These are phyloP conservation scores for Aspergillus viridinutans DNA, from an alignment of 2,329 filamentous ascomycete genomes.

Conservation along the genomic window DNA sequence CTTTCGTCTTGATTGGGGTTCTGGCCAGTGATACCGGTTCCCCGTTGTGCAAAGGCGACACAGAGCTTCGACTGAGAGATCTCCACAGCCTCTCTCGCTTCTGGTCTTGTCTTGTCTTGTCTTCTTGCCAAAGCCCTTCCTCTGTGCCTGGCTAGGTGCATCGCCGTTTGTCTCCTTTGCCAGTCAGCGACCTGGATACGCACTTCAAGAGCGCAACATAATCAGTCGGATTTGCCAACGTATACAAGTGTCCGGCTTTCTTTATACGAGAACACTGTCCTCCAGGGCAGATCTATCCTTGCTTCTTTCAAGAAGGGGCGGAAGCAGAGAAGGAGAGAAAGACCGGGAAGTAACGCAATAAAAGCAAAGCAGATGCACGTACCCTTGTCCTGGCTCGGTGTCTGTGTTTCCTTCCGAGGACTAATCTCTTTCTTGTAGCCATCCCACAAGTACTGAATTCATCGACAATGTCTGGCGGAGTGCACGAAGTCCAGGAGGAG, in stretches of 20 bases:
- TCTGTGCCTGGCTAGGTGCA: background rate
- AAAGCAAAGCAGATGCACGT: background rate
- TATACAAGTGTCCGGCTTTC: background rate
- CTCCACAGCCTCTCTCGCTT: background rate
- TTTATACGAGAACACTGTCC: background rate
- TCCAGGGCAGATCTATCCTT: background rate
- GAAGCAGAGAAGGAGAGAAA: background rate
- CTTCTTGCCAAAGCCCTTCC: background rate
- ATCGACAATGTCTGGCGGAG: background rate
- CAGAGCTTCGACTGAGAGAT: background rate
- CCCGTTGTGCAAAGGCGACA: slow-evolving; percentile 1
- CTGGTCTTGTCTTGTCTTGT: background rate
- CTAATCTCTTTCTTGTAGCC: background rate
- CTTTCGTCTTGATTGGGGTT: background rate
- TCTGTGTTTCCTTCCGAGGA: background rate
- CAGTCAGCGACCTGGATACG: background rate
- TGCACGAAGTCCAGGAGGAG: background rate
- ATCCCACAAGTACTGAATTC: background rate
- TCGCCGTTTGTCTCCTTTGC: slow-evolving; percentile 6
- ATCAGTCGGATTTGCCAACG: background rate
- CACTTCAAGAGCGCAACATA: background rate
- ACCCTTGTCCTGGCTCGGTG: background rate
- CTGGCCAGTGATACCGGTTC: background rate
- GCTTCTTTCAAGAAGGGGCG: background rate
- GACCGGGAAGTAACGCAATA: background rate